Evolutionary conservation across 331 rosid genomes (phyloP).

Genomic region (Phaseolus coccineus): DNA sequence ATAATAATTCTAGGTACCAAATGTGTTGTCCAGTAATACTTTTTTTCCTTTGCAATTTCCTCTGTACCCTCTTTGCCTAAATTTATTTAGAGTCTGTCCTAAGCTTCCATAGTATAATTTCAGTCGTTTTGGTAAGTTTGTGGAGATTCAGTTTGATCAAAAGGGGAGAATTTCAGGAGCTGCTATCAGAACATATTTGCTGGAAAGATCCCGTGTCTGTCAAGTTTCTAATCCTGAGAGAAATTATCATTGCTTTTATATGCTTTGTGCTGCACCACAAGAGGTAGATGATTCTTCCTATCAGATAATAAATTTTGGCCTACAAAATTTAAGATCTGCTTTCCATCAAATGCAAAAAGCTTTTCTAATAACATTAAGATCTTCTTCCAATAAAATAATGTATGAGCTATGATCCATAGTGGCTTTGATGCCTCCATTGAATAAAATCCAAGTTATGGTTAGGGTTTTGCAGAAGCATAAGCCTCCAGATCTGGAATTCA

Average conservation of each 20-base stretch:
- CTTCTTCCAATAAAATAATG: not conserved
- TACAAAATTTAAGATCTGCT: too few species aligned
- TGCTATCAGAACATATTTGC: conserved; percentile 90
- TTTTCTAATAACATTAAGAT: not conserved
- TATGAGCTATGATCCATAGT: too few species aligned
- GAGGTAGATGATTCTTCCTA: conserved; percentile 56
- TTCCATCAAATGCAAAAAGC: too few species aligned
- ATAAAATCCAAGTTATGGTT: too few species aligned
- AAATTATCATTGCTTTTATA: conserved; percentile 96
- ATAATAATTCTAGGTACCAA: conserved; percentile 90
- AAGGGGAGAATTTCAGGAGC: conserved; percentile 94
- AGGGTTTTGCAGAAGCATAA: too few species aligned
- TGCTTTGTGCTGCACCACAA: conserved; percentile 91
- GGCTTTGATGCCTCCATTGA: too few species aligned
- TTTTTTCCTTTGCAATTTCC: conserved; percentile 22
- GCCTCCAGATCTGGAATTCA: too few species aligned
- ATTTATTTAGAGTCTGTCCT: conserved; percentile 44
- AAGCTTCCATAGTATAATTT: conserved; percentile 51
- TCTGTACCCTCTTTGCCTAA: not conserved
- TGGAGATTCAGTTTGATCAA: conserved; percentile 90
- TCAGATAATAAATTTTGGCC: not conserved
- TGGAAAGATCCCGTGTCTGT: conserved; percentile 93
- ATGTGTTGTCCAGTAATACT: not conserved
- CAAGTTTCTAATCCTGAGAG: conserved; percentile 97
- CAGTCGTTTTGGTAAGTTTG: conserved; percentile 99